phyloP scores from a whole-genome alignment of 805 yeast species.

The Candida khao-thaluensis region DNA sequence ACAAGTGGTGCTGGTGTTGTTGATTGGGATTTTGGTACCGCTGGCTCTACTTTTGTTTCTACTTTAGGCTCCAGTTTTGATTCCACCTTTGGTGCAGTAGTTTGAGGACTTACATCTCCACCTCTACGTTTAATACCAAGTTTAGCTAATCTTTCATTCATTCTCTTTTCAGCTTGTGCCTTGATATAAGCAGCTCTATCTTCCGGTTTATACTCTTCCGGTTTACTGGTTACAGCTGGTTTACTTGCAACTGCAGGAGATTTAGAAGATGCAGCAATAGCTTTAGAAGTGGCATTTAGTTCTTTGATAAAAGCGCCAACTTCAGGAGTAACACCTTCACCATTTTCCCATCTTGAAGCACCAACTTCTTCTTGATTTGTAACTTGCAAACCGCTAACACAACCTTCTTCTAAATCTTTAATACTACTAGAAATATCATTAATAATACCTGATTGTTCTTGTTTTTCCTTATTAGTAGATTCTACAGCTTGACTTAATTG shows the following conservation, averaged over 20 bases:
- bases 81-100: slow-evolving; percentile 1
- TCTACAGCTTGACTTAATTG: slow-evolving; percentile 52
- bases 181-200: slow-evolving; percentile 79
- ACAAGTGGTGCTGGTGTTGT: slow-evolving; percentile 11
- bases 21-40: slow-evolving; percentile 8
- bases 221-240: slow-evolving; percentile 9
- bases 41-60: slow-evolving; percentile 5
- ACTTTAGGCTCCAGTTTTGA: neutral
- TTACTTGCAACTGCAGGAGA: slow-evolving; percentile 8
- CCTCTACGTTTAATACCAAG: slow-evolving; percentile 59
- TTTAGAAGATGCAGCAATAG: slow-evolving; percentile 6
- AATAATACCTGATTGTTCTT: slow-evolving; percentile 57
- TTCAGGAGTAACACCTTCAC: slow-evolving; percentile 65
- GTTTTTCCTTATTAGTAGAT: slow-evolving; percentile 52
- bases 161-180: slow-evolving; percentile 70
- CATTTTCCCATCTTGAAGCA: slow-evolving; percentile 75
- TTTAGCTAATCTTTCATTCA: slow-evolving; percentile 82
- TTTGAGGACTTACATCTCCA: slow-evolving; percentile 5
- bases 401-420: slow-evolving; percentile 55
- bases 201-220: slow-evolving; percentile 42
- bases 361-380: slow-evolving; percentile 47
- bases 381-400: slow-evolving; percentile 42
- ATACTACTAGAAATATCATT: slow-evolving; percentile 73
- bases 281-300: slow-evolving; percentile 27
- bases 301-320: slow-evolving; percentile 62